Percentiles rank a stretch among this genome's conserved stretches.
phyloP scores from a whole-genome alignment of 495 filamentous ascomycete species.

The Neurospora tetrasperma region DNA sequence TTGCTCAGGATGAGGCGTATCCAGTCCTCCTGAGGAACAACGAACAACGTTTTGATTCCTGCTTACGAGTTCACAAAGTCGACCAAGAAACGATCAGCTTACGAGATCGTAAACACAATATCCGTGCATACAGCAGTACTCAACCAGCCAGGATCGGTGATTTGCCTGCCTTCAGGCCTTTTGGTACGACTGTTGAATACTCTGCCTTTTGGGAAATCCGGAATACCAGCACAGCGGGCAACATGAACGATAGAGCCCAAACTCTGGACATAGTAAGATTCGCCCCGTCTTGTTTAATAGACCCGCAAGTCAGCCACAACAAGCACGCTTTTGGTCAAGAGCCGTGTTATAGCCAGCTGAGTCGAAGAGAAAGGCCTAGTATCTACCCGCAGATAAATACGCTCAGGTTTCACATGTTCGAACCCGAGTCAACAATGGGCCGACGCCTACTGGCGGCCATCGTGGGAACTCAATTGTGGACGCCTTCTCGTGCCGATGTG shows the following conservation, averaged over 20 bases:
- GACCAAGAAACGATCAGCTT: background rate
- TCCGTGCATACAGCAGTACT: background rate
- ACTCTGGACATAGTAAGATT: background rate
- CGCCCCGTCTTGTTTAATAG: background rate
- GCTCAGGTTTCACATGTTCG: background rate
- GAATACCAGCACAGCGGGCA: background rate
- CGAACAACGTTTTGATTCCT: background rate
- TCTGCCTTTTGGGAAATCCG: background rate
- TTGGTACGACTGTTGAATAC: background rate
- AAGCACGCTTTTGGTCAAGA: background rate
- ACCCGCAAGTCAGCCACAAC: background rate
- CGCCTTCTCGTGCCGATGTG: background rate
- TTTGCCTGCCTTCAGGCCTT: background rate
- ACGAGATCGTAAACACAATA: background rate
- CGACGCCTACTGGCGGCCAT: background rate
- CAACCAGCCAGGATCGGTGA: background rate
- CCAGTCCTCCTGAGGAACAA: background rate
- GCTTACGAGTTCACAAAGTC: background rate
- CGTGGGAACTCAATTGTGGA: background rate
- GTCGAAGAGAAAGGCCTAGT: background rate
- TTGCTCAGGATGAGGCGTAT: background rate
- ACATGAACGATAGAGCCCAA: background rate
- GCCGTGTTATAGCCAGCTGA: background rate
- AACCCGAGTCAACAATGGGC: background rate
- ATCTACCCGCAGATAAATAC: background rate